Evolutionary conservation across 805 yeast species (phyloP), one percentile per base, ranked within the genome.

Genomic region (Candida golubevii): DNA sequence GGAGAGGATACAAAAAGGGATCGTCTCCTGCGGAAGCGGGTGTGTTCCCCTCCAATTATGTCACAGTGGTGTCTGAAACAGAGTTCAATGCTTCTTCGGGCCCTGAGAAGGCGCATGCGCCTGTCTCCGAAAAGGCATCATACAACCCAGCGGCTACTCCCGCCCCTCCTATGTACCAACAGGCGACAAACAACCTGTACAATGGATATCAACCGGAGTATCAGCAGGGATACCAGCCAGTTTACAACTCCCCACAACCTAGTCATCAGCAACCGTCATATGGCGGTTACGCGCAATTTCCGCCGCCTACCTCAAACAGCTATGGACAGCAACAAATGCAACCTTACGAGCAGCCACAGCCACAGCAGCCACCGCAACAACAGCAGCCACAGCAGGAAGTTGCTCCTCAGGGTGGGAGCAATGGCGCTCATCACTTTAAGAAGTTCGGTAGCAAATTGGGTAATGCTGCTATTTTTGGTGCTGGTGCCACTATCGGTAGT

Each of bases 381-480:
- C 67, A 59, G 28, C 69, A 58, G 33, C 57, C 51, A 39, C 65
- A 57, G 27, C 51, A 48, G 35, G 43, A 45, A 34, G 46, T 51
- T 2, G 49, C 38, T 1, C 32, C 33, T 4, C 35, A 34, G 8
- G 29, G 33, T 15, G 35, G 30, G 9, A 13, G 38, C 13, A 12
- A 12, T 14, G 45, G 48, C 13, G 66, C 63, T 29, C 53, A 60
- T 10, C 71, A 66, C 36, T 51, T 83, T 46, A 79, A 79, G 64
- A 82, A 76, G 57, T 79, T 87, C 54, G 95, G 95, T 26, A 75
- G 85, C 50, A 84, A 87, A 65, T 68, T 90, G 47, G 96, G 96
- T 47, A 81, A 88, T 54, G 95, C 97, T n/a, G 90, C 95, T 31
- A 79, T 90, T 39, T 91, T 88, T 53, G 97, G 97, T 65, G 97